These are phyloP conservation scores for Coemansia sp. DNA, from an alignment of 192 early-diverging fungal genomes.

Conservation along the genomic window DNA sequence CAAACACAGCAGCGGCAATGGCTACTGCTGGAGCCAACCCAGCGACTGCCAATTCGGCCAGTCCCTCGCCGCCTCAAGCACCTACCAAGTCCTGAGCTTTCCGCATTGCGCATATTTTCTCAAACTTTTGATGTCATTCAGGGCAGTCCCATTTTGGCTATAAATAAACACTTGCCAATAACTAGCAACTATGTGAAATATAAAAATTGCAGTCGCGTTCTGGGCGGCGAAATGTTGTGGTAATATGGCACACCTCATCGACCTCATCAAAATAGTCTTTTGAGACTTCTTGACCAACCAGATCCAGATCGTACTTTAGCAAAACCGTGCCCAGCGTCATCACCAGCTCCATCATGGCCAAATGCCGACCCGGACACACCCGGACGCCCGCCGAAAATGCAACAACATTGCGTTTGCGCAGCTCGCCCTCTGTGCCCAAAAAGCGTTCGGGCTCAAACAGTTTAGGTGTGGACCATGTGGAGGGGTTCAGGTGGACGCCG, in stretches of 20 bases:
- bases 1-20: conserved; percentile 9
- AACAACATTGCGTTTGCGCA: conserved; percentile 18
- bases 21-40: conserved; percentile 5
- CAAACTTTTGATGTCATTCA: background rate
- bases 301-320: conserved; percentile 23
- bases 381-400: conserved; percentile 25
- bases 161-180: background rate
- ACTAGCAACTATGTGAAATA: background rate
- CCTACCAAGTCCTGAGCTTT: background rate
- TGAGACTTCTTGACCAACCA: background rate
- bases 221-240: conserved; percentile 14
- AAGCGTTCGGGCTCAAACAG: conserved; percentile 32
- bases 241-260: conserved; percentile 26
- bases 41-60: background rate
- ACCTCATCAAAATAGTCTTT: conserved; percentile 7
- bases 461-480: conserved; percentile 20
- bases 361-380: conserved; percentile 28
- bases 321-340: conserved; percentile 23
- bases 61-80: background rate
- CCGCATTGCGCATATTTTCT: background rate
- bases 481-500: conserved; percentile 24
- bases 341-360: conserved; percentile 32
- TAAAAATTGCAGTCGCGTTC: conserved; percentile 22
- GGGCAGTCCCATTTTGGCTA: background rate
- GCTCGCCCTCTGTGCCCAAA: conserved; percentile 24